phyloP scores from a whole-genome alignment of 139 green algal species.

The Zygnema cylindricum region DNA sequence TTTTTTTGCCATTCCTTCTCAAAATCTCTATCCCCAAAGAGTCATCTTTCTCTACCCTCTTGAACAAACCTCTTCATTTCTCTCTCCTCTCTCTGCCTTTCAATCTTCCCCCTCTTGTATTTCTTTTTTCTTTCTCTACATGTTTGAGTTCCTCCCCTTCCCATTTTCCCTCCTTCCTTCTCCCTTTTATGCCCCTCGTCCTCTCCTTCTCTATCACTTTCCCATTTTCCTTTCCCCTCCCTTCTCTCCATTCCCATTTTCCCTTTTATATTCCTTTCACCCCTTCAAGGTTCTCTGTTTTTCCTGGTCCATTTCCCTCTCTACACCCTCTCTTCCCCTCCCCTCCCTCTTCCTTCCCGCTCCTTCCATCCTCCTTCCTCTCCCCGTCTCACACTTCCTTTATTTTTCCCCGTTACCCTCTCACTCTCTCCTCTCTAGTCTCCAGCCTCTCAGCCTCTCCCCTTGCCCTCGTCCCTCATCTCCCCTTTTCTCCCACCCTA shows the following conservation, averaged over 20 bases:
- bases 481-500: not conserved
- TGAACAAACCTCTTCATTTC: no score
- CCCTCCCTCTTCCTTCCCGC: not conserved
- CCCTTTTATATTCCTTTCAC: not conserved
- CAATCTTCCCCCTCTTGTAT: not conserved
- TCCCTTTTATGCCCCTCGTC: not conserved
- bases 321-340: not conserved
- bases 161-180: not conserved
- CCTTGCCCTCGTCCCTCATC: not conserved
- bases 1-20: not conserved
- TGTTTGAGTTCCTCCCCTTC: no score
- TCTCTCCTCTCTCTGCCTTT: not conserved
- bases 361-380: not conserved
- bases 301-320: not conserved
- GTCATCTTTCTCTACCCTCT: no score
- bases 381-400: not conserved
- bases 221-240: not conserved
- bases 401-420: not conserved
- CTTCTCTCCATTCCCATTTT: not conserved
- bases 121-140: no score
- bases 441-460: no score
- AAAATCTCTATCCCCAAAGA: no score
- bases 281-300: not conserved
- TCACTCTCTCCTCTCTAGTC: not conserved
- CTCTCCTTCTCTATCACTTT: not conserved